Base-by-base conservation (phyloP, 1,139 yeast species). In the Hansenula anomala region DNA sequence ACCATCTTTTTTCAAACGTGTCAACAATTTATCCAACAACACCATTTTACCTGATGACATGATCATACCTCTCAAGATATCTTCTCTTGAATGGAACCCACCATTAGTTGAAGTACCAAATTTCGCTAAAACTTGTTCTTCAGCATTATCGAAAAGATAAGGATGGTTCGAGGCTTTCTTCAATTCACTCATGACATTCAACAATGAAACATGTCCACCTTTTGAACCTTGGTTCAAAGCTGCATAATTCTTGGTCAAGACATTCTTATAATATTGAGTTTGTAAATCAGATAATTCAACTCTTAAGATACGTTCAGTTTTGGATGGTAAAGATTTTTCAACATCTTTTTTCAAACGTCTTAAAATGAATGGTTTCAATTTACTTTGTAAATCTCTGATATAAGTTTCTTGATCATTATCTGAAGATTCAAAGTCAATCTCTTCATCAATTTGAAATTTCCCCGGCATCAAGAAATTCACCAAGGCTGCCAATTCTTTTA, bases 1-100 rank as follows among this genome's bases (percentile, higher is more conserved):
- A 6, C 97, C 98, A 63, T 92, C 98, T 58, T 85, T 85, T 47
- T 80, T 78, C 56, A 92, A 70, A 47, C 96, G 72, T 2, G 90
- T 84, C 44, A 92, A 70, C 30, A 92, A 70, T 60, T 94, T 92
- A 63, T 92, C 99, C 36, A 92, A 69, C 38, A 92, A 69, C 2
- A 94, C 98, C 98, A 94, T 92, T 59, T 92, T 92, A 53, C 99
- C 99, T 15, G 96, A 86, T 14, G 95, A 87, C 98, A 92, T 94
- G 48, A 92, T 86, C 72, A 92, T 70, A 14, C 98, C 99, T 56
- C 89, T 78, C 36, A 92, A 67, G 13, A 85, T 72, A 48, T 81
- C 86, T 51, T 92, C 97, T 44, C 97, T 73, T 2, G 88, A 71
- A 42, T 63, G 61, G 11, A 45, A 34, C 13, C 46, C 48, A 16